Evolutionary conservation across 2,329 filamentous ascomycete species (phyloP).

Genomic region (Monosporascus sp.): DNA sequence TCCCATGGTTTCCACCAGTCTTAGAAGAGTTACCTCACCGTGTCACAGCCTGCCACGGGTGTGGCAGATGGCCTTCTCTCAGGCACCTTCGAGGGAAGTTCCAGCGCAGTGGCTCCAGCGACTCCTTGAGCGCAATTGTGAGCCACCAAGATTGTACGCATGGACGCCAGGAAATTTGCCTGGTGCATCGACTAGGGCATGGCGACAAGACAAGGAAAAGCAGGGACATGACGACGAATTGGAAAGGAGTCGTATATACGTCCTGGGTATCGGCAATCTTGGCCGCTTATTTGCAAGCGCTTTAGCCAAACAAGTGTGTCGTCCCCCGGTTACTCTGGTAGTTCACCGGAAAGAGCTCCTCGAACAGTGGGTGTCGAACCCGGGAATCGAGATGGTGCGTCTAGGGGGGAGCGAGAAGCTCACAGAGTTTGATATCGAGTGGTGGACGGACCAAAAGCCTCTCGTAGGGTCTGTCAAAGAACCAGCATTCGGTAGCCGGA

Average conservation of each 20-base stretch:
- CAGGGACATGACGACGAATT: background rate
- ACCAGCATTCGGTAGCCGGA: slow-evolving; percentile 34
- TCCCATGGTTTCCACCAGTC: background rate
- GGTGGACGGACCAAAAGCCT: slow-evolving; percentile 45
- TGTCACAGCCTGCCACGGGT: background rate
- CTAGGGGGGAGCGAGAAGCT: slow-evolving; percentile 24
- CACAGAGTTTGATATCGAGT: slow-evolving; percentile 45
- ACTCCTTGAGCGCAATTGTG: slow-evolving; percentile 12
- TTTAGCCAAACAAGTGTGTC: slow-evolving; percentile 52
- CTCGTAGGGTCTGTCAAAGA: slow-evolving; percentile 32
- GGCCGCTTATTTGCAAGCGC: slow-evolving; percentile 74
- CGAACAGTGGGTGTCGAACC: slow-evolving; percentile 38
- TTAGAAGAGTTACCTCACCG: background rate
- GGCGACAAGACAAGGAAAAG: background rate
- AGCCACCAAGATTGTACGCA: slow-evolving; percentile 21
- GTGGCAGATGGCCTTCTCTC: background rate
- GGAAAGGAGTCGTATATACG: slow-evolving; percentile 54
- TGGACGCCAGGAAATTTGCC: slow-evolving; percentile 23
- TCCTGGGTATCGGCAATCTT: slow-evolving; percentile 77
- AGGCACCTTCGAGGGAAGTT: background rate
- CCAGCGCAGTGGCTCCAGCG: slow-evolving; percentile 17
- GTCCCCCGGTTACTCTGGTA: slow-evolving; percentile 75
- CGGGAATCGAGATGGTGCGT: slow-evolving; percentile 41
- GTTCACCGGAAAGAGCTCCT: slow-evolving; percentile 56
- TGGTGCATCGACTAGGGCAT: background rate